Conservation (phyloP, 108 stramenopile species). For the Cyclotella distinguenda region DNA sequence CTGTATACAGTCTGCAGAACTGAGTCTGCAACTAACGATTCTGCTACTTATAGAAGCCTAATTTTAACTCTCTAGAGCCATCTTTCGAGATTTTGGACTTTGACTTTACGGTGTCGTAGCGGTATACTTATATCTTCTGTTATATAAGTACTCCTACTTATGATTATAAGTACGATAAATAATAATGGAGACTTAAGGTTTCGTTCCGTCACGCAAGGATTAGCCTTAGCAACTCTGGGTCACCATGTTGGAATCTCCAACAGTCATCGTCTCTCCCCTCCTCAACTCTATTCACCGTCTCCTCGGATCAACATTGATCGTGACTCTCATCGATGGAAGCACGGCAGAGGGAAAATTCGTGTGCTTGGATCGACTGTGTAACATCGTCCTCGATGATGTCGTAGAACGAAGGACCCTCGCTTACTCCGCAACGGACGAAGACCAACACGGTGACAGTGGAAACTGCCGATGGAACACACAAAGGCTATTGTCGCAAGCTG, state of each 20-base stretch:
- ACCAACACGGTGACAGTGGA: background rate
- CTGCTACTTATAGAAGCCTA: too few species aligned
- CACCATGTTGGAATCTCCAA: background rate
- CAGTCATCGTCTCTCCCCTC: background rate
- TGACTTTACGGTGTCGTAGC: too few species aligned
- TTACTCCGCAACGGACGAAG: background rate
- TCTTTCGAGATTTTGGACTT: too few species aligned
- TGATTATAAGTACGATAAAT: too few species aligned
- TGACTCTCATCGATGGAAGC: slow-evolving; percentile 45
- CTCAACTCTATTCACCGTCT: slow-evolving; percentile 25
- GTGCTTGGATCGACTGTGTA: slow-evolving; percentile 40
- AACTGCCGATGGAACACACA: slow-evolving; percentile 32
- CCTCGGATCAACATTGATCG: slow-evolving; percentile 22
- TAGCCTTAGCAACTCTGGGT: too few species aligned
- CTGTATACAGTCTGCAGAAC: too few species aligned
- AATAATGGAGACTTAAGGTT: too few species aligned
- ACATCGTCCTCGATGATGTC: slow-evolving; percentile 33
- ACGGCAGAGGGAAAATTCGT: slow-evolving; percentile 32
- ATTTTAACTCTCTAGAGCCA: too few species aligned
- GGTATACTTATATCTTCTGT: too few species aligned
- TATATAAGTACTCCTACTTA: too few species aligned
- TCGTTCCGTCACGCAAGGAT: too few species aligned
- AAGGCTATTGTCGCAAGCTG: slow-evolving; percentile 34
- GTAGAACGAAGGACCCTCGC: slow-evolving; percentile 24
- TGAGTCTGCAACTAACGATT: too few species aligned